phyloP scores from a whole-genome alignment of 2,329 filamentous ascomycete species.

The Mycosphaerella sp. region DNA sequence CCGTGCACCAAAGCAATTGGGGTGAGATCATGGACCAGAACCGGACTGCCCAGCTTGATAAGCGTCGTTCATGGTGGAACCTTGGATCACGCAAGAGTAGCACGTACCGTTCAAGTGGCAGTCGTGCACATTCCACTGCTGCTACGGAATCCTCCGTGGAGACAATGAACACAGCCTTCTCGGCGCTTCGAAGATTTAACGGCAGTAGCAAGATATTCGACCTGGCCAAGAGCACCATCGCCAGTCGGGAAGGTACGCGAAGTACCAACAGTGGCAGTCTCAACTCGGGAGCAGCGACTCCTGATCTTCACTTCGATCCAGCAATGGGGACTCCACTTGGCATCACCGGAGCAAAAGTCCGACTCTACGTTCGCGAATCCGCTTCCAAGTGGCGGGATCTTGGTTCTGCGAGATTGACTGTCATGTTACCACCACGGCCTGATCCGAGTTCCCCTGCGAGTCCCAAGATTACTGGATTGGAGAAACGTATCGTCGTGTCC shows the following conservation, averaged over 20 bases:
- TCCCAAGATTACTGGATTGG: conserved; percentile 48
- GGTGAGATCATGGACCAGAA: conserved; percentile 45
- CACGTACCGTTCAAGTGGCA: conserved; percentile 52
- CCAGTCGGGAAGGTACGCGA: conserved; percentile 49
- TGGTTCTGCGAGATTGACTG: conserved; percentile 75
- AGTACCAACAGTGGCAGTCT: conserved; percentile 55
- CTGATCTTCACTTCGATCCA: conserved; percentile 30
- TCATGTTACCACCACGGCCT: conserved; percentile 62
- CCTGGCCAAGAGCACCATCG: conserved; percentile 70
- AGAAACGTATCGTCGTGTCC: conserved; percentile 79
- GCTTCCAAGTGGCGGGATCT: conserved; percentile 84
- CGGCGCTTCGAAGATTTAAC: conserved; percentile 68
- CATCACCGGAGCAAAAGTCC: conserved; percentile 75
- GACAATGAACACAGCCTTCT: conserved; percentile 72
- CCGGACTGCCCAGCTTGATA: conserved; percentile 9
- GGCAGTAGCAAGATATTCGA: conserved; percentile 68
- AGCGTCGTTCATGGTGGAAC: conserved; percentile 44
- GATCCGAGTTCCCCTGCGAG: conserved; percentile 33
- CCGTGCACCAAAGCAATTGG: conserved; percentile 43
- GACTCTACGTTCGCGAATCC: conserved; percentile 72
- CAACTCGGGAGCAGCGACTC: conserved; percentile 41
- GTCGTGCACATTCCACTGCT: conserved; percentile 50
- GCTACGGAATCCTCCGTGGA: conserved; percentile 70
- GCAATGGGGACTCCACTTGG: conserved; percentile 48
- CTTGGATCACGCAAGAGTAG: conserved; percentile 50